These are phyloP conservation scores for Xylaria palmicola DNA, from an alignment of 495 filamentous ascomycete genomes.

Conservation along the genomic window DNA sequence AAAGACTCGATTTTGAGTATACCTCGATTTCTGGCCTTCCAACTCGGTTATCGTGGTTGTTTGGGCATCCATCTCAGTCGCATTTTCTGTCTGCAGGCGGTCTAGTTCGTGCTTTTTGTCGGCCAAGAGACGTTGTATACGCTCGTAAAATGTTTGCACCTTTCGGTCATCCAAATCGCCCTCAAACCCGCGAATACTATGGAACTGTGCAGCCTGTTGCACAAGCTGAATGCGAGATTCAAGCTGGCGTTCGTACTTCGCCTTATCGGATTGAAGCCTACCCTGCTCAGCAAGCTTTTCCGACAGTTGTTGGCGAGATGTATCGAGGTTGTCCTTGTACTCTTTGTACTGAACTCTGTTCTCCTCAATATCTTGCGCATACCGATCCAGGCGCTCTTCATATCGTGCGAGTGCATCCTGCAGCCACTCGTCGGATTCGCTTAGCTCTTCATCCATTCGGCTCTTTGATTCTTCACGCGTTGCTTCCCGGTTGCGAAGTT, in stretches of 20 bases:
- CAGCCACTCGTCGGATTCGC: constrained; percentile 77
- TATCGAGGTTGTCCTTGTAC: constrained; percentile 62
- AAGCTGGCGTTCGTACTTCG: constrained; percentile 78
- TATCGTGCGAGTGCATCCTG: constrained; percentile 77
- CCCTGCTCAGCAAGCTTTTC: constrained; percentile 80
- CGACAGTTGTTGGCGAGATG: constrained; percentile 55
- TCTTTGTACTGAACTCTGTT: constrained; percentile 62
- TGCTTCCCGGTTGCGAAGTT: constrained; percentile 54
- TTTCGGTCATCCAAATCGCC: constrained; percentile 70
- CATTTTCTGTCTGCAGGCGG: constrained; percentile 66
- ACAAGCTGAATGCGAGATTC: constrained; percentile 67
- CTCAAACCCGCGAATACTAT: constrained; percentile 83
- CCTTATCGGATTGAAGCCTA: constrained; percentile 79
- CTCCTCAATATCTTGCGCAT: constrained; percentile 60
- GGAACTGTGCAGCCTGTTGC: constrained; percentile 71
- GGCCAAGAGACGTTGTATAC: constrained; percentile 66
- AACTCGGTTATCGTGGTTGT: constrained; percentile 67
- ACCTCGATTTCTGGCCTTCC: constrained; percentile 62
- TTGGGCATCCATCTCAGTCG: constrained; percentile 65
- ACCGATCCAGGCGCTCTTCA: constrained; percentile 65
- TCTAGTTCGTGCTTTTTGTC: constrained; percentile 80
- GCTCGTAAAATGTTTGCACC: constrained; percentile 73
- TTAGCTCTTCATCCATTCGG: constrained; percentile 72
- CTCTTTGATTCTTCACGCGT: constrained; percentile 67
- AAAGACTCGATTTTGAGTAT: constrained; percentile 67